Conservation (phyloP, 108 stramenopile species). For the Pseudonitzschia multiseries region DNA sequence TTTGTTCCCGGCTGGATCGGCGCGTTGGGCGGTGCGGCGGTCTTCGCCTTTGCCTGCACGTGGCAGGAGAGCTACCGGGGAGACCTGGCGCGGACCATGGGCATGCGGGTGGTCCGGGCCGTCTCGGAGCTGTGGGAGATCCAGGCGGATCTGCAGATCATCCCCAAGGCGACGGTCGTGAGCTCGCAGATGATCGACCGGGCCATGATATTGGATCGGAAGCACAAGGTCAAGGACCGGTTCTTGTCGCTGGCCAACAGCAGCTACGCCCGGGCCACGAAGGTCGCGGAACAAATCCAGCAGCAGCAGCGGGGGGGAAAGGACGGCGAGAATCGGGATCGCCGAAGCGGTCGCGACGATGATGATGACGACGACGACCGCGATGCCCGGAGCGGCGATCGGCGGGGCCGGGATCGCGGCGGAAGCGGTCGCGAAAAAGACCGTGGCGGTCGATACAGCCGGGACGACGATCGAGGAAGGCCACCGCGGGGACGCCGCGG, state of each 20-base stretch:
- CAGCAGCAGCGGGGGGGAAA: slow-evolving; percentile 21
- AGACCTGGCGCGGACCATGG: slow-evolving; percentile 76
- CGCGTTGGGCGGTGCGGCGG: slow-evolving; percentile 59
- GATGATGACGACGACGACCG: neutral
- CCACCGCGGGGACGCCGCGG: neutral
- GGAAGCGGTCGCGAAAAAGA: neutral
- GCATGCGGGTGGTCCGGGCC: slow-evolving; percentile 75
- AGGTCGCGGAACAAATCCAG: slow-evolving; percentile 19
- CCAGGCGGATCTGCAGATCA: slow-evolving; percentile 61
- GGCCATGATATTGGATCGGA: slow-evolving; percentile 82
- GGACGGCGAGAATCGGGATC: slow-evolving; percentile 5
- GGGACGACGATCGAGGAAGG: slow-evolving; percentile 6
- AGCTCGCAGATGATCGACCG: slow-evolving; percentile 72
- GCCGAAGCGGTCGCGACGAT: neutral
- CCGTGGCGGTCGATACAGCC: neutral
- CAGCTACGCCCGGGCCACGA: slow-evolving; percentile 52
- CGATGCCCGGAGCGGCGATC: neutral
- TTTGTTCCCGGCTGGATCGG: slow-evolving; percentile 83
- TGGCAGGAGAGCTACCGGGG: slow-evolving; percentile 55
- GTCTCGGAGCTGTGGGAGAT: slow-evolving; percentile 56
- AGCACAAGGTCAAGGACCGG: slow-evolving; percentile 74
- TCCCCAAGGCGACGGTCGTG: slow-evolving; percentile 60
- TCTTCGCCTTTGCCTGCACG: slow-evolving; percentile 60
- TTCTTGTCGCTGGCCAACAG: slow-evolving; percentile 51
- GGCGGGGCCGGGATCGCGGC: slow-evolving; percentile 11